Percentiles rank a stretch among this genome's conserved stretches.
phyloP scores from a whole-genome alignment of 306 rosid genomes.

The Vigna trinervia region DNA sequence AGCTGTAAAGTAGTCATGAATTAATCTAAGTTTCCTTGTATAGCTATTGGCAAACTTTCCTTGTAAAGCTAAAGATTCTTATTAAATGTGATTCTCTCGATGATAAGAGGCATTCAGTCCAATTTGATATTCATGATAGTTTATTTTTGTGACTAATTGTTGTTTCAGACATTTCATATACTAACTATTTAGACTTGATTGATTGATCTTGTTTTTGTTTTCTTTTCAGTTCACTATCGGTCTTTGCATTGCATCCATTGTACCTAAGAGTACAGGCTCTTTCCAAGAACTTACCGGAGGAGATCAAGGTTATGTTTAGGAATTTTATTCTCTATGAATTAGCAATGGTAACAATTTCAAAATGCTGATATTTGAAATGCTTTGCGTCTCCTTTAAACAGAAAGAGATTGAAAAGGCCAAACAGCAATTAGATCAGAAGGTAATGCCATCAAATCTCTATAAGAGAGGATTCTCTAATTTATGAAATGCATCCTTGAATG shows the following conservation, averaged over 20 bases:
- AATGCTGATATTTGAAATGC: conserved; percentile 43
- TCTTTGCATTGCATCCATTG: conserved; percentile 93
- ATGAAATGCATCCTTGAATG: neutral
- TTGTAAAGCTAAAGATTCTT: too few relatives aligned
- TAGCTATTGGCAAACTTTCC: too few relatives aligned
- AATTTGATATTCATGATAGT: neutral
- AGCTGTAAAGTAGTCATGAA: too few relatives aligned
- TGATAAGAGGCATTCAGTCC: neutral
- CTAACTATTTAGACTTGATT: conserved; percentile 8
- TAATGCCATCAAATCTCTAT: conserved; percentile 46
- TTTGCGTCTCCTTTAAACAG: conserved; percentile 52
- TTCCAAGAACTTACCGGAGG: conserved; percentile 74
- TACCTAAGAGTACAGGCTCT: conserved; percentile 93
- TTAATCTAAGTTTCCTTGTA: too few relatives aligned
- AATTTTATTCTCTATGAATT: conserved; percentile 26
- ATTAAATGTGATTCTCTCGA: neutral
- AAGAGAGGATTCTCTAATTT: conserved; percentile 22
- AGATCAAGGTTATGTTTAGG: conserved; percentile 66
- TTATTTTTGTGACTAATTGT: conserved; percentile 17
- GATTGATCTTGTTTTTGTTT: conserved; percentile 35
- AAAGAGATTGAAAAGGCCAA: conserved; percentile 79
- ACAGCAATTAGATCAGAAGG: conserved; percentile 82
- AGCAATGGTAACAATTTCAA: conserved; percentile 6
- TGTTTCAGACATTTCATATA: conserved; percentile 27
- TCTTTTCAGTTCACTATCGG: conserved; percentile 89